Evolutionary conservation across 306 rosid species (phyloP).

Genomic region (Crataegus laevigata): DNA sequence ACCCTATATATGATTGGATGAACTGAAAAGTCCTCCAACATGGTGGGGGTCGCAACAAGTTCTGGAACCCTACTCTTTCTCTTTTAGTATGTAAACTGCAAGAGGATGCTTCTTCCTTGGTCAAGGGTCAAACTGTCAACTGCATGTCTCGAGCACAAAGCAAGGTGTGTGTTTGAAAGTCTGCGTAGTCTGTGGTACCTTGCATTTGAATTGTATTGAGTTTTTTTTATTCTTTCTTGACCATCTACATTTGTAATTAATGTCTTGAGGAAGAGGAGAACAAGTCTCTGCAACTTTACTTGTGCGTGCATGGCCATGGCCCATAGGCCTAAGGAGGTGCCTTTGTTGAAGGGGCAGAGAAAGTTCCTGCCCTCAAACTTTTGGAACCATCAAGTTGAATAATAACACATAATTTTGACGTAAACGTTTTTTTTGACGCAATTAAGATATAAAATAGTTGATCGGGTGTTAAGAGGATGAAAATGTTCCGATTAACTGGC

Average conservation of each 20-base stretch:
- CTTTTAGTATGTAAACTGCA: neutral
- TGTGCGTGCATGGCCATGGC: neutral
- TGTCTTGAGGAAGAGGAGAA: neutral
- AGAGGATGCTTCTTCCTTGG: neutral
- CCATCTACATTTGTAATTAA: neutral
- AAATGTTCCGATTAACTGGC: neutral
- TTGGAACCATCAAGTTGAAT: neutral
- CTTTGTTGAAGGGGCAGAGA: neutral
- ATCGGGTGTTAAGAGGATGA: neutral
- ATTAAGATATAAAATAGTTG: no score
- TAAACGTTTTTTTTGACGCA: no score
- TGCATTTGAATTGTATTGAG: conserved; percentile 6
- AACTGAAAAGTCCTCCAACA: neutral
- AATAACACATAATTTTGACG: no score
- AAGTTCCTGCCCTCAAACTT: neutral
- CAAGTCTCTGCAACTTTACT: neutral
- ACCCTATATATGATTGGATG: neutral
- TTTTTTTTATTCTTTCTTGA: neutral
- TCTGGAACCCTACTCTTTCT: neutral
- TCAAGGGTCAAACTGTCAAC: conserved; percentile 7
- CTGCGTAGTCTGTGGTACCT: neutral
- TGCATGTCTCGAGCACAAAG: neutral
- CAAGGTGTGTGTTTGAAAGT: neutral
- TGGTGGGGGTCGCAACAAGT: neutral
- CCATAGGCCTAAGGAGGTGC: neutral